Conservation (phyloP, 495 filamentous ascomycete species). For the Penicillium bialowiezense region DNA sequence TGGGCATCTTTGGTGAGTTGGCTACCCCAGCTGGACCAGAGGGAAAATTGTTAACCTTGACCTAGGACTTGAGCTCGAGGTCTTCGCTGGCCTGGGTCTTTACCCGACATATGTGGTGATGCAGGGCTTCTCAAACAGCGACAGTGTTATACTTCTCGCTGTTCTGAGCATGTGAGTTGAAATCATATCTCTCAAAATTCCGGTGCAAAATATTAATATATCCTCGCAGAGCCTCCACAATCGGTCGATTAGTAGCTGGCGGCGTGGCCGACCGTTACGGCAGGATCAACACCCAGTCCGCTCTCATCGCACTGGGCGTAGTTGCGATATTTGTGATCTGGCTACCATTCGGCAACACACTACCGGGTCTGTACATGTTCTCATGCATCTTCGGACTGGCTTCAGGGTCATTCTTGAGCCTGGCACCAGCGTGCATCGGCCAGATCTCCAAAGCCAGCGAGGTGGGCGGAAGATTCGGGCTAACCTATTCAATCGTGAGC, state of each 20-base stretch:
- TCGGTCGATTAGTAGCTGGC: conserved; percentile 70
- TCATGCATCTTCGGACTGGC: conserved; percentile 61
- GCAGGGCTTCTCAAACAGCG: conserved; percentile 34
- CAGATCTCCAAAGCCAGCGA: conserved; percentile 60
- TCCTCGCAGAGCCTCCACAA: conserved; percentile 28
- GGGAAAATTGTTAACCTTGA: conserved; percentile 20
- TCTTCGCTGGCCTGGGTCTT: conserved; percentile 49
- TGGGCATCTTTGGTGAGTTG: conserved; percentile 39
- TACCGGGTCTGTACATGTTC: conserved; percentile 50
- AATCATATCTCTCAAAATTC: too few species aligned
- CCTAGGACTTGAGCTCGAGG: conserved; percentile 46
- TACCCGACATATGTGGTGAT: conserved; percentile 48
- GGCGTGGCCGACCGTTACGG: conserved; percentile 67
- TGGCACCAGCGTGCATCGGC: conserved; percentile 62
- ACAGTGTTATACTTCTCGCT: conserved; percentile 33
- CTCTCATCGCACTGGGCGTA: conserved; percentile 40
- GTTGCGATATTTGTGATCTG: conserved; percentile 54
- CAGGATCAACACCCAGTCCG: conserved; percentile 57
- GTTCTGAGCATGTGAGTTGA: conserved; percentile 36
- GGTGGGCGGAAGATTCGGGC: conserved; percentile 65
- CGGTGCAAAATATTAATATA: too few species aligned
- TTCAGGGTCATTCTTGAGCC: conserved; percentile 58
- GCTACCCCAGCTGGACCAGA: background rate
- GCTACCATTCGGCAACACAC: conserved; percentile 54
- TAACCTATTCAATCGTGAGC: conserved; percentile 62